Evolutionary conservation across 2,329 filamentous ascomycete genomes (phyloP), one percentile per base, ranked within the genome.

Genomic region (Aspergillus pseudoglaucus): DNA sequence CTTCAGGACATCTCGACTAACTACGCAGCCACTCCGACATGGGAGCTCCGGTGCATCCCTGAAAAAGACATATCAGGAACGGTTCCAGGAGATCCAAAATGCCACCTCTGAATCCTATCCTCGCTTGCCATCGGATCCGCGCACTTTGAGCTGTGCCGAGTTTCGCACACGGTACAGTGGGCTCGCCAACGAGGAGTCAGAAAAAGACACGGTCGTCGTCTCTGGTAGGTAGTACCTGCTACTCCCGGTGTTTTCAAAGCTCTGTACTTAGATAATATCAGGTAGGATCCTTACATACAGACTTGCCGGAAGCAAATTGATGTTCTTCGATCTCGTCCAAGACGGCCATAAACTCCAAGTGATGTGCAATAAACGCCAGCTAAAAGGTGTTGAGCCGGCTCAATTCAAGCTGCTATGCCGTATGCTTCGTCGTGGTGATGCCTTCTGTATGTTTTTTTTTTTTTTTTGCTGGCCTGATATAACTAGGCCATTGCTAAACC

Each of bases 251-350:
- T 46, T 48, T 47, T 45, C 49, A 37, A 42, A 50, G 18, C 52
- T 46, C 49, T 62, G 61, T 67, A 64, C 64, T 69, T 71, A 75
- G 67, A 61, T 58, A 62, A 63, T n/a, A 64, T 35, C 73, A 84
- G 88, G 90, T 68, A 88, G 89, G 64, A 77, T 95, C 53, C 76
- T 78, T 60, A 83, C 83, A 42, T 79, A 87, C 62, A 86, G 88
- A 53, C 75, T 80, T 42, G 79, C 82, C 47, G 84, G 90, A 56
- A 84, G 81, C 58, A 88, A 87, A 69, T 81, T 98, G 58, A 75
- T 89, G 53, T 97, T 97, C 67, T 67, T 96, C 56, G 87, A 93
- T 68, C 72, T 97, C 44, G 75, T 83, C 56, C 83, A 89, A 65
- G 82, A 88, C 62, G 85, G 83, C 48, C 72, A 82, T 57, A 80